Evolutionary conservation across 805 yeast genomes (phyloP), one percentile per base, ranked within the genome.

Genomic region (Blastobotrys chiropterorum): DNA sequence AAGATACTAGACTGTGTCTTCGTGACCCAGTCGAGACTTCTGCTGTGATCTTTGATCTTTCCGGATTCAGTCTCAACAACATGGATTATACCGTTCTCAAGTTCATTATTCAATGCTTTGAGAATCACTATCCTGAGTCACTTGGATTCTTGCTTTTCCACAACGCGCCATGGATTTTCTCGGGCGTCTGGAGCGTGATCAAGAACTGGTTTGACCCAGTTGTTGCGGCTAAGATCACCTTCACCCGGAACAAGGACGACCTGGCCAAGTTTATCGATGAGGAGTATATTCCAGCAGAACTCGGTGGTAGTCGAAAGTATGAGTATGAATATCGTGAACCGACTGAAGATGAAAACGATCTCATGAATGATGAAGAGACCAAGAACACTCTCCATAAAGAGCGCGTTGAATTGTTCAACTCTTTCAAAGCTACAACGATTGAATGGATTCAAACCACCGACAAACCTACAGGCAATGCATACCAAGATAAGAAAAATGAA

Each of bases 181-280:
- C 86, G 49, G 92, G 97, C 20, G 86, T 92, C 54, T 94, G 99
- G 98, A 85, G 83, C 59, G 80, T 92, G 59, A 82, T 94, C 61
- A 89, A 88, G 68, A 83, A 84, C 60, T 92, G 97, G 98, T 74
- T 92, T 52, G 98, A 94, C 66, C 98, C 98, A 2, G 97, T 88
- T 21, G 97, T 92, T 50, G 96, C 97, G 0, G 77, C 92, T 20
- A 92, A 92, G 69, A 88, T 94, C 61, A 79, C 80, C 43, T 94
- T 92, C 70, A 86, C 96, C 20, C 85, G 86, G 63, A 74, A 74
- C 57, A 65, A 72, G 21, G 78, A 81, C 52, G 97, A 94, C 52
- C 69, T 92, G 61, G 73, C 72, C 46, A 75, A 83, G 59, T 80
- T 72, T 65, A 80, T 92, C 40, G 81, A 79, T 44, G 63, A 69